These are phyloP conservation scores for Sporothrix variecibatus DNA, from an alignment of 2,329 filamentous ascomycete genomes.

Conservation along the genomic window DNA sequence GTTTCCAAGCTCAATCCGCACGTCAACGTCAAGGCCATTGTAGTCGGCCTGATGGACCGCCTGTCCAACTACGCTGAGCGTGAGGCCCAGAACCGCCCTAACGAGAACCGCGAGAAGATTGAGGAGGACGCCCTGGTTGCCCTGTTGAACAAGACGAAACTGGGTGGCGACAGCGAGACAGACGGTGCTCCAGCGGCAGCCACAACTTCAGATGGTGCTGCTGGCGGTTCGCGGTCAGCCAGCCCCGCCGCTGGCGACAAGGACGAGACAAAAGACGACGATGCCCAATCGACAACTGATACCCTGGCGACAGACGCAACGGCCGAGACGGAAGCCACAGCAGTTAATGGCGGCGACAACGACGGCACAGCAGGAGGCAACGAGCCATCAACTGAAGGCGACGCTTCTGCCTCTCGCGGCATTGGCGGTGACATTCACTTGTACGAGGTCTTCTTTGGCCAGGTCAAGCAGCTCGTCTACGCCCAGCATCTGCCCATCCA, in stretches of 20 bases:
- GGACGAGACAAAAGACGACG: slow-evolving; percentile 42
- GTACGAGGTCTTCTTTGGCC: slow-evolving; percentile 96
- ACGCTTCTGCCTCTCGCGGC: slow-evolving; percentile 35
- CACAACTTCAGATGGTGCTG: slow-evolving; percentile 30
- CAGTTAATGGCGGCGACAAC: slow-evolving; percentile 48
- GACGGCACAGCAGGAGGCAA: slow-evolving; percentile 37
- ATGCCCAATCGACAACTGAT: slow-evolving; percentile 41
- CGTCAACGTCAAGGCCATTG: slow-evolving; percentile 96
- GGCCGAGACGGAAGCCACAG: slow-evolving; percentile 51
- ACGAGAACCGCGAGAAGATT: slow-evolving; percentile 70
- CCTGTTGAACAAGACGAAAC: slow-evolving; percentile 74
- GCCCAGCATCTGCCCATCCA: slow-evolving; percentile 89
- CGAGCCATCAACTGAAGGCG: background rate
- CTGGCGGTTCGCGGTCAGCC: slow-evolving; percentile 31
- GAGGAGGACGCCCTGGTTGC: slow-evolving; percentile 82
- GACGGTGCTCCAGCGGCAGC: slow-evolving; percentile 28
- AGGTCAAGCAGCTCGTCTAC: slow-evolving; percentile 91
- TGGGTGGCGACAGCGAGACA: slow-evolving; percentile 45
- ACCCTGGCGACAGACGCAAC: slow-evolving; percentile 39
- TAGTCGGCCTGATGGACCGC: slow-evolving; percentile 96
- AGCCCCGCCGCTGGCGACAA: slow-evolving; percentile 35
- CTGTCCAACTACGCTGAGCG: slow-evolving; percentile 92
- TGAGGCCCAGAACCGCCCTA: slow-evolving; percentile 71
- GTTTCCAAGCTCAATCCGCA: slow-evolving; percentile 92
- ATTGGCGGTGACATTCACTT: slow-evolving; percentile 81